Evolutionary conservation across 73 alveolate genomes (phyloP).

Genomic region (Tetrahymena elliotti): DNA sequence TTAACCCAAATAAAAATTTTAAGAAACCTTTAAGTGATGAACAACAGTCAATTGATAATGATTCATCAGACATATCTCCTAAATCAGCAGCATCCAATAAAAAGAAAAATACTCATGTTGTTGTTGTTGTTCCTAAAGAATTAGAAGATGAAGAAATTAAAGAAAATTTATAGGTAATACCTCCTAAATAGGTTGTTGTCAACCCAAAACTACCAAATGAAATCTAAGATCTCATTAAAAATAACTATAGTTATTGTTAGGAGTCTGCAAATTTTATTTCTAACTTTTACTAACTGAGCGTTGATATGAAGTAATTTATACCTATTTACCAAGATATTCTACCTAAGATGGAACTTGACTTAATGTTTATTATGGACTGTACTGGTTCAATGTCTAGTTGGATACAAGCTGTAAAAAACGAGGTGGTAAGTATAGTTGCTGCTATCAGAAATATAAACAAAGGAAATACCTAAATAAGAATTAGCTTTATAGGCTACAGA

Average conservation of each 20-base stretch:
- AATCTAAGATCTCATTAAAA: background rate
- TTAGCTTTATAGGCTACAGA: background rate
- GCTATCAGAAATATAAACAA: background rate
- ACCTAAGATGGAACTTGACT: background rate
- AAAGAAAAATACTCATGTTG: background rate
- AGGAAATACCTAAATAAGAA: background rate
- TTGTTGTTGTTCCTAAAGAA: background rate
- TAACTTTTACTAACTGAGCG: background rate
- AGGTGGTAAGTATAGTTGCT: background rate
- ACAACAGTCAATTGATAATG: background rate
- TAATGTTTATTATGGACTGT: background rate
- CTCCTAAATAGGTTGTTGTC: background rate
- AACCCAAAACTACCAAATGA: background rate
- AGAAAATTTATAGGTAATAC: background rate
- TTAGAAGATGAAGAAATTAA: background rate
- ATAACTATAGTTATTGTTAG: background rate
- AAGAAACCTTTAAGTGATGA: background rate
- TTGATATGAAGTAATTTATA: background rate
- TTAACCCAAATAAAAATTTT: background rate
- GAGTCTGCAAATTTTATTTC: background rate
- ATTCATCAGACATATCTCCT: background rate
- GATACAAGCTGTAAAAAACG: constrained; percentile 2
- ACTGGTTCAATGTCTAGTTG: constrained; percentile 7
- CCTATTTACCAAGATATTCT: background rate
- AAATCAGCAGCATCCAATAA: background rate